phyloP scores from a whole-genome alignment of 1,139 yeast genomes.

The Scheffersomyces quercinus region DNA sequence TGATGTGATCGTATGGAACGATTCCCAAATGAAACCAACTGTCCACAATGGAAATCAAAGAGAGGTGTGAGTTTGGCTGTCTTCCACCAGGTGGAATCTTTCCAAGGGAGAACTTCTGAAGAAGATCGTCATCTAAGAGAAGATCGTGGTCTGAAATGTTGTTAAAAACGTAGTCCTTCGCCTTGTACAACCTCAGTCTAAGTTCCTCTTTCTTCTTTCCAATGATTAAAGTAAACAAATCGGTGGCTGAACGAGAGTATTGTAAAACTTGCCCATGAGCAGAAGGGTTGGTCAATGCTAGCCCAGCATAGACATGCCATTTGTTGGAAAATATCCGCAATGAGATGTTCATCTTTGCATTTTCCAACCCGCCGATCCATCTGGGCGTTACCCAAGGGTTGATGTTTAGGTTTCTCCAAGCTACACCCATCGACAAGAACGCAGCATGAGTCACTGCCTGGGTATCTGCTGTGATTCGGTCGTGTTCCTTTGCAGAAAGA shows the following conservation, averaged over 20 bases:
- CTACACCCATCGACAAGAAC: constrained; percentile 92
- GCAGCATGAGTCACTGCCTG: constrained; percentile 99
- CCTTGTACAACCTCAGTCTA: constrained; percentile 56
- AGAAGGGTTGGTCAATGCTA: constrained; percentile 92
- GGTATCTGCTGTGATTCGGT: constrained; percentile 93
- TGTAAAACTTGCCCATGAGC: constrained; percentile 92
- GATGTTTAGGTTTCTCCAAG: constrained; percentile 81
- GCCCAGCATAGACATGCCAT: constrained; percentile 98
- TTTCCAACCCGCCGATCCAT: constrained; percentile 94
- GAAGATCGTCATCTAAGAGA: constrained; percentile 73
- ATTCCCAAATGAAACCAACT: constrained; percentile 86
- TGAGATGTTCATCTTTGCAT: constrained; percentile 92
- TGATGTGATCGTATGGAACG: constrained; percentile 93
- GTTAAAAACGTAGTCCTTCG: constrained; percentile 76
- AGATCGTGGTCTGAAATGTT: constrained; percentile 55
- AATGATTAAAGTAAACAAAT: constrained; percentile 79
- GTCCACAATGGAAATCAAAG: constrained; percentile 87
- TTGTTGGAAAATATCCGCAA: constrained; percentile 87
- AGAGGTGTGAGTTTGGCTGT: constrained; percentile 85
- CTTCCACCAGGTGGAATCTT: constrained; percentile 67
- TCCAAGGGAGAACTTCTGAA: constrained; percentile 77
- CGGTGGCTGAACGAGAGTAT: constrained; percentile 83
- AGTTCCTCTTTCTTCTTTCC: constrained; percentile 64
- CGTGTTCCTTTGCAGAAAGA: constrained; percentile 83
- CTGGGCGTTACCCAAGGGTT: constrained; percentile 91